Conservation (phyloP, 179 eudicot genomes). For the Camellia oleifera region DNA sequence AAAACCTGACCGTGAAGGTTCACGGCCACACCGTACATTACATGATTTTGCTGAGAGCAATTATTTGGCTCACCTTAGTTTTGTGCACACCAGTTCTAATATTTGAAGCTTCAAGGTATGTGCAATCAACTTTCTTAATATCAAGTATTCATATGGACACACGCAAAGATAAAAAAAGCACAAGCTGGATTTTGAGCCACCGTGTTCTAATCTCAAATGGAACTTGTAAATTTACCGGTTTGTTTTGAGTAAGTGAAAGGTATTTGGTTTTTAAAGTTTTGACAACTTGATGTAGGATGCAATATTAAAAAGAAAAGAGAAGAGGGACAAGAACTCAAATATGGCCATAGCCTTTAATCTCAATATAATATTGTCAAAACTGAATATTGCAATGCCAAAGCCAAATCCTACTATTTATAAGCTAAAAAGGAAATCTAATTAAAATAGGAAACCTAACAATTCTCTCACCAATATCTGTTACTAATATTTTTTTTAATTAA, state of each 20-base stretch:
- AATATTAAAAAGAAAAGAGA: too few relatives aligned
- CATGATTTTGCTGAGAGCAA: conserved; percentile 95
- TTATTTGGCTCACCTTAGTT: conserved; percentile 67
- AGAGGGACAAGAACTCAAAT: too few relatives aligned
- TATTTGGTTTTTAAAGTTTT: not conserved
- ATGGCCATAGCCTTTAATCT: too few relatives aligned
- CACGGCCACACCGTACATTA: conserved; percentile 60
- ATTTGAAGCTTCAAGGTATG: conserved; percentile 25
- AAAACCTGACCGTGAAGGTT: conserved; percentile 49
- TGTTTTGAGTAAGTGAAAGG: not conserved
- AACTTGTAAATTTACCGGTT: not conserved
- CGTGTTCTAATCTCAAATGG: not conserved
- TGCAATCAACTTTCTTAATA: conserved; percentile 1
- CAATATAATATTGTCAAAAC: too few relatives aligned
- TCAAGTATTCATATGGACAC: not conserved
- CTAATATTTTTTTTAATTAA: too few relatives aligned
- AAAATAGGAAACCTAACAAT: too few relatives aligned
- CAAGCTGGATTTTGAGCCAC: not conserved
- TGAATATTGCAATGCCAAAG: too few relatives aligned
- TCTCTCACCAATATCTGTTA: too few relatives aligned
- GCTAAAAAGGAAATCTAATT: too few relatives aligned
- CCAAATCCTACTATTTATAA: too few relatives aligned
- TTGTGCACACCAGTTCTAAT: conserved; percentile 46
- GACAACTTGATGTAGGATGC: not conserved
- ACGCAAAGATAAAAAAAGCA: not conserved